Evolutionary conservation across 345 rosid genomes (phyloP).

Genomic region (Cardiospermum halicacabum): DNA sequence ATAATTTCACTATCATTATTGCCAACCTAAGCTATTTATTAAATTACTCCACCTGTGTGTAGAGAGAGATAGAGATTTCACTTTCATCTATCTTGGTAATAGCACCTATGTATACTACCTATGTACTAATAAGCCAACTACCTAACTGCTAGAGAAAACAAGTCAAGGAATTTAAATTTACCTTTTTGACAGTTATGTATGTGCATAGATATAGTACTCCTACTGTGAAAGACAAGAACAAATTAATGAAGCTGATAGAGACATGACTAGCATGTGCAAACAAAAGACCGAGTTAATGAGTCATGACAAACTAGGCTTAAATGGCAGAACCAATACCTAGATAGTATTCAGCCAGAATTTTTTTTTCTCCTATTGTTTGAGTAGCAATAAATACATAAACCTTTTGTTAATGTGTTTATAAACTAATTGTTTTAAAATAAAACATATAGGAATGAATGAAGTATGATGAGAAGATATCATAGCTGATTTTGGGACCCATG

Average conservation of each 20-base stretch:
- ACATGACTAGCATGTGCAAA: not conserved
- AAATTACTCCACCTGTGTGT: not conserved
- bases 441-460: no score
- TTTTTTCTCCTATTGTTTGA: no score
- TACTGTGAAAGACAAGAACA: not conserved
- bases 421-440: no score
- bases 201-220: no score
- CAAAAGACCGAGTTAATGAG: not conserved
- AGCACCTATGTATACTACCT: not conserved
- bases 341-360: no score
- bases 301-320: not conserved
- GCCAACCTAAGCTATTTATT: not conserved
- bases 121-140: not conserved
- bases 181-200: constrained; percentile 3
- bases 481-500: constrained; percentile 2
- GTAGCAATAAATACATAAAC: no score
- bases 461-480: no score
- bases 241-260: constrained; percentile 8
- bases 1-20: not conserved
- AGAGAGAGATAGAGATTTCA: not conserved
- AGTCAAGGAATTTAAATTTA: not conserved
- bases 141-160: not conserved
- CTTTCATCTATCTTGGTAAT: constrained; percentile 1
- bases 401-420: no score
- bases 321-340: no score